A percentile compares a stretch with the other conserved stretches of the same genome.
Conservation (phyloP, 345 rosid species). For the Eutrema yunnanense region DNA sequence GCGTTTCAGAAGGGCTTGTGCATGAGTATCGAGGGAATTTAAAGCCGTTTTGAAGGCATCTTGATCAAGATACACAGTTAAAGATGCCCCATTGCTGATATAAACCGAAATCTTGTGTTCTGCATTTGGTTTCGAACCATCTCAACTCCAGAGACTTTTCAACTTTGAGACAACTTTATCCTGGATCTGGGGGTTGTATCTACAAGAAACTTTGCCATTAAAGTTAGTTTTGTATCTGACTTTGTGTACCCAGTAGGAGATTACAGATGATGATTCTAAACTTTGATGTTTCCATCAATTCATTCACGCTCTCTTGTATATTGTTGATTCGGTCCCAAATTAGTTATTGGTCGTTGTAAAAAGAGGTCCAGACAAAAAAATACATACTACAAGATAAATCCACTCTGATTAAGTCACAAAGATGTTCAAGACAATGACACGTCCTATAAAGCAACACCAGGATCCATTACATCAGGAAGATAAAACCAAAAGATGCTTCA, state of each 20-base stretch:
- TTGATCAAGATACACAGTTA: constrained; percentile 9
- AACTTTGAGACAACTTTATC: not conserved
- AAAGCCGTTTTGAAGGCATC: not conserved
- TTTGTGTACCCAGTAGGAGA: not conserved
- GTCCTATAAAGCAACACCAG: constrained; percentile 3
- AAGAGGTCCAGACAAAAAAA: not conserved
- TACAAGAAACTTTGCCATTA: not conserved
- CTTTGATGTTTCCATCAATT: not conserved
- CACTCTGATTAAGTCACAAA: constrained; percentile 10
- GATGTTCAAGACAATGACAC: constrained; percentile 10
- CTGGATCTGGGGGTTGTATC: not conserved
- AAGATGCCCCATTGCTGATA: not conserved
- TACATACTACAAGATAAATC: not conserved
- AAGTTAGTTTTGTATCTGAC: not conserved
- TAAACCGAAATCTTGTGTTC: not conserved
- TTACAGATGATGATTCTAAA: not conserved
- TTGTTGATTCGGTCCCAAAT: not conserved
- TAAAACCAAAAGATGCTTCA: constrained; percentile 18
- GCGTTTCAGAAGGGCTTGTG: constrained; percentile 89
- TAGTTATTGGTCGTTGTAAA: not conserved
- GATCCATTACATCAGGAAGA: constrained; percentile 21
- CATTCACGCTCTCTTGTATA: not conserved
- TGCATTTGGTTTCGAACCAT: not conserved
- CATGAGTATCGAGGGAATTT: constrained; percentile 56
- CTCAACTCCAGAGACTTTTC: not conserved